A percentile compares a stretch with the other conserved stretches of the same genome.
These are phyloP conservation scores for Myrica gale DNA, from an alignment of 306 rosid species.

Conservation along the genomic window DNA sequence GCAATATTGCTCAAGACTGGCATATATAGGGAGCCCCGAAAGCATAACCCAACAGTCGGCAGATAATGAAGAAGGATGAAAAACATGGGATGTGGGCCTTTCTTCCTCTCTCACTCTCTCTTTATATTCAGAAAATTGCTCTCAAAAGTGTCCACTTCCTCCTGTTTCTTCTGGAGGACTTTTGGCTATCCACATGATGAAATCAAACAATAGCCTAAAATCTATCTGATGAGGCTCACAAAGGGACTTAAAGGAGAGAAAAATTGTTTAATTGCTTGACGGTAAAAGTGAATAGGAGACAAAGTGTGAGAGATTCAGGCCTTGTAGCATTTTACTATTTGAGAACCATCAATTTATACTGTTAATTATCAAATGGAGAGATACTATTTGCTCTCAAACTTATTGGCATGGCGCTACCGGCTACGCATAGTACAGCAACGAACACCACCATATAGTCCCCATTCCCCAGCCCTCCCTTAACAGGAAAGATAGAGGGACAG, in stretches of 20 bases:
- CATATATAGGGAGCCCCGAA: slow-evolving; percentile 31
- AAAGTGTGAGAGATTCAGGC: slow-evolving; percentile 19
- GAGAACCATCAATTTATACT: neutral
- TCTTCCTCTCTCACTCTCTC: slow-evolving; percentile 12
- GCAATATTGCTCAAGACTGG: slow-evolving; percentile 32
- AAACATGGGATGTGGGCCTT: slow-evolving; percentile 45
- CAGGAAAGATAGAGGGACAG: neutral
- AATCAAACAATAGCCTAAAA: slow-evolving; percentile 14
- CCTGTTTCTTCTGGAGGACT: slow-evolving; percentile 35
- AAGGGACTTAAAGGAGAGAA: slow-evolving; percentile 24
- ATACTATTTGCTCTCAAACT: slow-evolving; percentile 3
- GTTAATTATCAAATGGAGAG: neutral
- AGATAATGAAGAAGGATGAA: slow-evolving; percentile 36
- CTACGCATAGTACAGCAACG: neutral
- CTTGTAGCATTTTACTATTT: neutral
- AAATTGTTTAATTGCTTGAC: slow-evolving; percentile 1
- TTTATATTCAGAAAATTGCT: slow-evolving; percentile 27
- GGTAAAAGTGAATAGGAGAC: slow-evolving; percentile 18
- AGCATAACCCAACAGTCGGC: slow-evolving; percentile 36
- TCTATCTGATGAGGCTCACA: slow-evolving; percentile 16
- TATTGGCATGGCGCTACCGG: slow-evolving; percentile 3
- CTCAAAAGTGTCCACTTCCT: slow-evolving; percentile 36
- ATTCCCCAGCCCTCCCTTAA: neutral
- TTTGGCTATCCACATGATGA: slow-evolving; percentile 25
- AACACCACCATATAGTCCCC: slow-evolving; percentile 17